Percentiles rank a stretch among this genome's conserved stretches.
Conservation (phyloP, 495 filamentous ascomycete genomes). For the Clohesyomyces aquaticus region DNA sequence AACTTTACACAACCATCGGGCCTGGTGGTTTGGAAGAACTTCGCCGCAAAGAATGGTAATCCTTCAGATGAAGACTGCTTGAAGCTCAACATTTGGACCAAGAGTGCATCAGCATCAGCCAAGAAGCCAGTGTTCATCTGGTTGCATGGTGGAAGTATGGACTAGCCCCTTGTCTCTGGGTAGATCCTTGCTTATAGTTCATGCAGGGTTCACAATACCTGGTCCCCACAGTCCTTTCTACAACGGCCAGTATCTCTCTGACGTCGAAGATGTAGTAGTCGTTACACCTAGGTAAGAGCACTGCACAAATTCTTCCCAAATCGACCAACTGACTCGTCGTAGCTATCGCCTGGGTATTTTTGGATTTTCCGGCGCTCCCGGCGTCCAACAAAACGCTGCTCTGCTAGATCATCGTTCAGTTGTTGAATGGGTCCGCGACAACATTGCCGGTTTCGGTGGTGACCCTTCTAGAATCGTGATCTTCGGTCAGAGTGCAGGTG, state of each 20-base stretch:
- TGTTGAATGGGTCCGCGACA: constrained; percentile 62
- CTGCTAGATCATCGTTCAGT: constrained; percentile 54
- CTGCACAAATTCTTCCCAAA: background rate
- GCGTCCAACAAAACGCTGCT: constrained; percentile 48
- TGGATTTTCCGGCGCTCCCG: constrained; percentile 54
- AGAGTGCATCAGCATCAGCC: background rate
- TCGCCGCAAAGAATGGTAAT: background rate
- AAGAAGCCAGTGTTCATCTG: background rate
- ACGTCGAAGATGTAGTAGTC: constrained; percentile 51
- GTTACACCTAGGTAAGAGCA: constrained; percentile 50
- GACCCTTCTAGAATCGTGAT: constrained; percentile 58
- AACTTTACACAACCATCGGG: too few relatives aligned
- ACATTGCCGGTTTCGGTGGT: constrained; percentile 61
- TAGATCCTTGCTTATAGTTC: background rate
- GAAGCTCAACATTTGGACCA: background rate
- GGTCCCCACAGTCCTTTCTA: background rate
- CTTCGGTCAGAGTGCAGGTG: constrained; percentile 60
- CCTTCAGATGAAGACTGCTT: background rate
- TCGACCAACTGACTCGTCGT: background rate
- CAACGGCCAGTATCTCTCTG: constrained; percentile 48
- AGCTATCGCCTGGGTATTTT: constrained; percentile 56
- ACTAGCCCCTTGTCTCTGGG: background rate
- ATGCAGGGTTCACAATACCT: background rate
- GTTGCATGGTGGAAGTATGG: background rate
- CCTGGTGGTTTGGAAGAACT: too few relatives aligned